Base-by-base conservation (phyloP, 768 basidiomycete genomes). In the Tulasnella sp. region DNA sequence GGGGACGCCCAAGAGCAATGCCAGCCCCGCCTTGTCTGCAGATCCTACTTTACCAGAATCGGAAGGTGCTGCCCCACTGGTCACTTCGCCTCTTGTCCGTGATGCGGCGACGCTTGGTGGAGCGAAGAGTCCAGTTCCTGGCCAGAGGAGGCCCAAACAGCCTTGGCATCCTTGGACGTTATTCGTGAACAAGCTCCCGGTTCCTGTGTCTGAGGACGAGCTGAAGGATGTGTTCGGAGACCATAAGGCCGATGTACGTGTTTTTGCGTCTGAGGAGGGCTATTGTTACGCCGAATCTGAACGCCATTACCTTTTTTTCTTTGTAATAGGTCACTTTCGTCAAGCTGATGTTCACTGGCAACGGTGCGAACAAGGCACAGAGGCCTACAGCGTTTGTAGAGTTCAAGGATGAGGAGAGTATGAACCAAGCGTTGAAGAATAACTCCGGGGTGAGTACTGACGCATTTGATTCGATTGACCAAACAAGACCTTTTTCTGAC, bases 351-450 rank as follows among this genome's bases (percentile, higher is more conserved):
- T 83, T 85, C 78, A 85, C 82, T 18, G 88, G 86, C 83, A 83
- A 86, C 42, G 50, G 75, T 22, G 22, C n/a, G 46, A 75, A 42
- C 44, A 28, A 46, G n/a, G 72, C 69, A 41, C 86, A 86, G 78
- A 91, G 84, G 84, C 83, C 89, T 82, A 88, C 96, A 80, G 94
- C 92, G 1, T 98, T 96, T 84, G 91, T 98, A 77, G 96, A 97
- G 84, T 98, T 97, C 86, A 93, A 91, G 5, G 94, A 95, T 83
- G 95, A 97, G 83, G 94, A 93, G 72, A 88, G 92, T 14, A 94
- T 96, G 94, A 94, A 91, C 83, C 89, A 88, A 28, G 96, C 93
- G 0, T 86, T 97, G 31, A 92, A 90, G 72, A 93, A 92, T 83
- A 93, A 94, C 82, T 90, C 89, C 37, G 91, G 92, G 85, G 95